Conservation (phyloP, 306 rosid species). For the Lablab purpureus region DNA sequence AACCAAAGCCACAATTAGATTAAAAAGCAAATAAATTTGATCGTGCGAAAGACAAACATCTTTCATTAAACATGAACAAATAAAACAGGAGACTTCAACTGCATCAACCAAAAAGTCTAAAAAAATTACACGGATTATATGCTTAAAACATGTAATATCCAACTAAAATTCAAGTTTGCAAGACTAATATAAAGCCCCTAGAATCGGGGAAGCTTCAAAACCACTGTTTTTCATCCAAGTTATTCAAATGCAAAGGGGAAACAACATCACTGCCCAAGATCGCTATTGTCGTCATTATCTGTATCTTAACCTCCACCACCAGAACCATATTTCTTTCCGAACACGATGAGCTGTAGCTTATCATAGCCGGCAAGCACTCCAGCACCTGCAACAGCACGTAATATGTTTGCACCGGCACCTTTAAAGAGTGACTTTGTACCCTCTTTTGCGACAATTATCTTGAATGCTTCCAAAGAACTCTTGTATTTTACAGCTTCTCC, state of each 20-base stretch:
- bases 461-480: conserved; percentile 72
- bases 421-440: conserved; percentile 83
- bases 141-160: conserved; percentile 31
- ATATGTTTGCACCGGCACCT: conserved; percentile 84
- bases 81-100: conserved; percentile 17
- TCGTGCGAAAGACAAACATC: not conserved
- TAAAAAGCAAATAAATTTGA: not conserved
- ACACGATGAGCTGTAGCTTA: conserved; percentile 68
- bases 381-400: conserved; percentile 88
- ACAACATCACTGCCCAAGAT: conserved; percentile 30
- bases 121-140: conserved; percentile 9
- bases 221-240: conserved; percentile 41
- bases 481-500: conserved; percentile 86
- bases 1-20: not conserved
- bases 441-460: conserved; percentile 65
- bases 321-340: conserved; percentile 85
- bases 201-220: conserved; percentile 23
- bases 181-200: conserved; percentile 38
- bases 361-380: conserved; percentile 83
- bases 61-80: not conserved
- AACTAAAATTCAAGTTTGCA: conserved; percentile 40
- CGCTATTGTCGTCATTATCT: conserved; percentile 36
- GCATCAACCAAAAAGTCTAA: conserved; percentile 10
- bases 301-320: conserved; percentile 77
- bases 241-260: conserved; percentile 48